Evolutionary conservation across 2,329 filamentous ascomycete species (phyloP), one percentile per base, ranked within the genome.

Genomic region (Ascochyta clinopodiicola): DNA sequence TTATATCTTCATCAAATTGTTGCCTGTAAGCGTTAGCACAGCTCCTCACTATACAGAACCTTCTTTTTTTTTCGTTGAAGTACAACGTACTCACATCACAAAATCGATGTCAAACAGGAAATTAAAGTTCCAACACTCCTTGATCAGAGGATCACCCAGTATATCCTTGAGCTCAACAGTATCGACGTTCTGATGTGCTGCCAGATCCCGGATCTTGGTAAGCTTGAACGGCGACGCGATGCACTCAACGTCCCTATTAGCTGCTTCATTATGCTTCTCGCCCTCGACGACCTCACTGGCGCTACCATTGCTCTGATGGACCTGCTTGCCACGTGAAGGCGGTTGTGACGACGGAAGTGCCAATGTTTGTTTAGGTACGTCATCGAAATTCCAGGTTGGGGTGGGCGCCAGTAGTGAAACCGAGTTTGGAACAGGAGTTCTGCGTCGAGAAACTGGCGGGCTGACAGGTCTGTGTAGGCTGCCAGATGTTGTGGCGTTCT

Each of bases 141-240:
- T 82, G 50, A 95, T 90, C 59, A 92, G 79, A 0, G 90, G 89
- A 69, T 92, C 86, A 0, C 89, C 86, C 1, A 96, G 80, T 6
- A 96, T 81, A 54, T 91, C 88, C 4, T 78, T 76, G 9, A 95
- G 78, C 1, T 80, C 82, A 31, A 94, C 75, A 0, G 90, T 81
- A 70, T 89, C 89, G 22, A 79, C 76, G 75, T 96, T 95, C 57
- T 82, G 77, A 0, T 71, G 69, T 2, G 79, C 72, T 1, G 86
- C 79, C 0, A 93, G 77, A 63, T 90, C 88, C 25, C 79, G 80
- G 49, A 95, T 88, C 56, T 81, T 82, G 0, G 89, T 93, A 13
- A 95, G 83, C 53, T 86, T 86, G 62, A 93, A 84, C 0, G 91
- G 91, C 1, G 90, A 93, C 1, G 76, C 70, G 22, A 86, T 9